Evolutionary conservation across 129 eudicot genomes (phyloP).

Genomic region (Sambucus nigra): DNA sequence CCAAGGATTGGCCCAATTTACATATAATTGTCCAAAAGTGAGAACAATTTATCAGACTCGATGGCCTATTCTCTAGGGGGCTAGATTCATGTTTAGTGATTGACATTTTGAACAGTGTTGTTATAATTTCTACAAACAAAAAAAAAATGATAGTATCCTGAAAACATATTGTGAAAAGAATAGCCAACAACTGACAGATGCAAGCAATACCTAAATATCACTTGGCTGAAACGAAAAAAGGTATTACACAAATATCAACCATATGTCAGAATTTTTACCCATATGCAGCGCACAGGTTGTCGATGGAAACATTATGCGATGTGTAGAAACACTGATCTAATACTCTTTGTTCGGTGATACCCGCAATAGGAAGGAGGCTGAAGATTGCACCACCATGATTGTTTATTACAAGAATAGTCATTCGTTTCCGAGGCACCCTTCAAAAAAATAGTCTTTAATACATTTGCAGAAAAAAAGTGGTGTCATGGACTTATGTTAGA

Average conservation of each 20-base stretch:
- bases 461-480: neutral
- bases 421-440: constrained; percentile 62
- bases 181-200: neutral
- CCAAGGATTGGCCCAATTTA: no score
- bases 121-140: no score
- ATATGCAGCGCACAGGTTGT: constrained; percentile 70
- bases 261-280: constrained; percentile 38
- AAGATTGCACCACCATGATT: constrained; percentile 96
- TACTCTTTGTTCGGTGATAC: constrained; percentile 43
- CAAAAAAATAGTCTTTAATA: constrained; percentile 9
- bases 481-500: neutral
- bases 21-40: no score
- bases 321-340: constrained; percentile 77
- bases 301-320: constrained; percentile 62
- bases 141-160: neutral
- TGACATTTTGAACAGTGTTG: no score
- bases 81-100: no score
- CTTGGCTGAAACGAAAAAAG: neutral
- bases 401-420: constrained; percentile 66
- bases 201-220: neutral
- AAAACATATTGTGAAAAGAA: neutral
- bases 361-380: constrained; percentile 85
- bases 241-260: neutral
- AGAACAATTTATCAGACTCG: no score
- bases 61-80: no score